Evolutionary conservation across 345 rosid genomes (phyloP).

Genomic region (Eucalyptus erythrocorys): DNA sequence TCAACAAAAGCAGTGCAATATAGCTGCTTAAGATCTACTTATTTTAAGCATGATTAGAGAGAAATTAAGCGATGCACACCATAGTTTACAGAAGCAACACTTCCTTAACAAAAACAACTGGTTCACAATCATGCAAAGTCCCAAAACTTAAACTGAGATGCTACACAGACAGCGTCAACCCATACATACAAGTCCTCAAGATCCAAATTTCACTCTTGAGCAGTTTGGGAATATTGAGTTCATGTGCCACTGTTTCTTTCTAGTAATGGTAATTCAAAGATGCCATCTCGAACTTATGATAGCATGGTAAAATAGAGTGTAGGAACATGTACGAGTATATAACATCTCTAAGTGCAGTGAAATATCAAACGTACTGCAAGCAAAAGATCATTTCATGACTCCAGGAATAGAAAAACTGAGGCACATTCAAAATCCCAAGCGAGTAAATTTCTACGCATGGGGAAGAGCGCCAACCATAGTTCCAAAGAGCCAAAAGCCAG

Average conservation of each 20-base stretch:
- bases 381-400: not conserved
- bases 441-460: not conserved
- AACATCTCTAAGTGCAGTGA: not conserved
- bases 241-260: not conserved
- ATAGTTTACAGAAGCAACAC: not conserved
- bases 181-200: not conserved
- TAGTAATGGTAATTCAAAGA: not conserved
- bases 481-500: not conserved
- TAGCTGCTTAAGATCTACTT: not conserved
- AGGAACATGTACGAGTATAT: not conserved
- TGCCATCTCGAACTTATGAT: not conserved
- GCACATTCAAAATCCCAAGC: not conserved
- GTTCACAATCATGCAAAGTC: not conserved
- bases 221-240: not conserved
- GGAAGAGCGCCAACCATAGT: not conserved
- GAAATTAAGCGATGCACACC: not conserved
- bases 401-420: not conserved
- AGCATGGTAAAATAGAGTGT: not conserved
- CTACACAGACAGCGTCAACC: not conserved
- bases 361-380: not conserved
- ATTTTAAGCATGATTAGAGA: not conserved
- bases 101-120: not conserved
- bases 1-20: not conserved
- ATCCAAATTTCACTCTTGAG: not conserved
- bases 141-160: not conserved